A percentile compares a stretch with the other conserved stretches of the same genome.
phyloP scores from a whole-genome alignment of 1,284 basidiomycete species.

The Fomitopsis betulina region DNA sequence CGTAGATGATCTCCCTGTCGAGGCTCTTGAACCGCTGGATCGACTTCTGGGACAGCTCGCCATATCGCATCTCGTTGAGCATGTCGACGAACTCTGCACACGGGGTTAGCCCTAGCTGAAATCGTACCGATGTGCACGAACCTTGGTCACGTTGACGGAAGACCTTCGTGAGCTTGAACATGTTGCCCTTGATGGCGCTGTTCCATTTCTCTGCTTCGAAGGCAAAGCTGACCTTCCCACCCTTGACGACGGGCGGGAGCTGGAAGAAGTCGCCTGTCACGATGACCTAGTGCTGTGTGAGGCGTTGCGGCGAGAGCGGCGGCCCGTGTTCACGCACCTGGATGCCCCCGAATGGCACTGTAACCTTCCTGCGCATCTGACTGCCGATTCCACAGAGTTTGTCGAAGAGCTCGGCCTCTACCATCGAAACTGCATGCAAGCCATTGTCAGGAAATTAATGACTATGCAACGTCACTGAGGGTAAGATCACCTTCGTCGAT shows the following conservation, averaged over 20 bases:
- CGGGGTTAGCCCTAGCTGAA: not conserved
- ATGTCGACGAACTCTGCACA: slow-evolving; percentile 77
- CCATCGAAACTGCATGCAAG: slow-evolving; percentile 74
- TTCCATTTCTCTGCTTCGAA: slow-evolving; percentile 84
- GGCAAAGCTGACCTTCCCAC: slow-evolving; percentile 55
- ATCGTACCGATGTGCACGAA: slow-evolving; percentile 12
- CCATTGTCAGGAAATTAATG: not conserved
- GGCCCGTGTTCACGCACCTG: slow-evolving; percentile 47
- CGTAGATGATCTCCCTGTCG: slow-evolving; percentile 53
- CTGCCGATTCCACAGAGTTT: slow-evolving; percentile 75
- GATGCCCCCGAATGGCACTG: slow-evolving; percentile 84
- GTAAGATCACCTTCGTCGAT: slow-evolving; percentile 77
- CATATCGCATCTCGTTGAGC: slow-evolving; percentile 91
- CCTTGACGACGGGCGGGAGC: slow-evolving; percentile 80
- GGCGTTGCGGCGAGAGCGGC: slow-evolving; percentile 1
- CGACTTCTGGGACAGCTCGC: slow-evolving; percentile 53
- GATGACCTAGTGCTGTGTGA: slow-evolving; percentile 51
- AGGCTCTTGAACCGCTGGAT: slow-evolving; percentile 60
- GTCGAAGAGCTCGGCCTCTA: slow-evolving; percentile 85
- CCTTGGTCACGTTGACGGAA: slow-evolving; percentile 66
- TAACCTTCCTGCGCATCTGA: slow-evolving; percentile 48
- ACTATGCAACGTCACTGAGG: not conserved
- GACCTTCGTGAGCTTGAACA: slow-evolving; percentile 58
- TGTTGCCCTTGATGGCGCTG: slow-evolving; percentile 43
- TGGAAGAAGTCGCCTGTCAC: slow-evolving; percentile 93